Conservation (phyloP, 495 filamentous ascomycete genomes). For the Lichenothelia convexa region DNA sequence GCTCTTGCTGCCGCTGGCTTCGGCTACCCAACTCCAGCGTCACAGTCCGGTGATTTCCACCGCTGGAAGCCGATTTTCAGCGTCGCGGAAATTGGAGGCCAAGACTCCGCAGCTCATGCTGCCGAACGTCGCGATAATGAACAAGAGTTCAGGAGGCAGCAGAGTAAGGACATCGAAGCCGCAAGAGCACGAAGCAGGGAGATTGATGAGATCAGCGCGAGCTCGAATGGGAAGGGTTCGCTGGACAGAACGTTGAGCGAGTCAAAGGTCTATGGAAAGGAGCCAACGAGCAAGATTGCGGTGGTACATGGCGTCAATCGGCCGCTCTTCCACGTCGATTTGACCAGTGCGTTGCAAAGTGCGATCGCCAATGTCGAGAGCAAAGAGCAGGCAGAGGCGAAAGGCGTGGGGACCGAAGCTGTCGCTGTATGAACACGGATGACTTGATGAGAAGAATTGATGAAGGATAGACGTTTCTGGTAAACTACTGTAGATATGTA, state of each 20-base stretch:
- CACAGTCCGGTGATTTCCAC: conserved; percentile 29
- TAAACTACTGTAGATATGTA: too few species aligned
- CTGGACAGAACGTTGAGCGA: conserved; percentile 28
- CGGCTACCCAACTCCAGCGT: conserved; percentile 53
- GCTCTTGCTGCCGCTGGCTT: conserved; percentile 85
- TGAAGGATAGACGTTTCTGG: too few species aligned
- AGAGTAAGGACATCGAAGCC: conserved; percentile 12
- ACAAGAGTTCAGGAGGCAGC: conserved; percentile 27
- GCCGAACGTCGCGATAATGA: conserved; percentile 40
- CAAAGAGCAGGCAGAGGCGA: not conserved
- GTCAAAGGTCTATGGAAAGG: conserved; percentile 25
- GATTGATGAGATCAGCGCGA: conserved; percentile 8
- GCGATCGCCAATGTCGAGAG: conserved; percentile 59
- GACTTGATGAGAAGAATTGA: too few species aligned
- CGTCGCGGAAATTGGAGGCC: conserved; percentile 73
- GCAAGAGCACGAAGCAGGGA: not conserved
- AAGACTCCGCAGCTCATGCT: conserved; percentile 44
- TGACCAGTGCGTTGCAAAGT: conserved; percentile 81
- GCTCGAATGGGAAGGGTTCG: conserved; percentile 9
- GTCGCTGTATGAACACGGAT: too few species aligned
- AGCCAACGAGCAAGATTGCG: conserved; percentile 29
- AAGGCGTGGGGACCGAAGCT: not conserved
- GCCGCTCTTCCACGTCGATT: conserved; percentile 86
- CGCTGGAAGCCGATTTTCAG: conserved; percentile 95
- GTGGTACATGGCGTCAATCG: conserved; percentile 70